Evolutionary conservation across 2,329 filamentous ascomycete species (phyloP), one percentile per base, ranked within the genome.

Genomic region (Fusarium pseudoanthophilum): DNA sequence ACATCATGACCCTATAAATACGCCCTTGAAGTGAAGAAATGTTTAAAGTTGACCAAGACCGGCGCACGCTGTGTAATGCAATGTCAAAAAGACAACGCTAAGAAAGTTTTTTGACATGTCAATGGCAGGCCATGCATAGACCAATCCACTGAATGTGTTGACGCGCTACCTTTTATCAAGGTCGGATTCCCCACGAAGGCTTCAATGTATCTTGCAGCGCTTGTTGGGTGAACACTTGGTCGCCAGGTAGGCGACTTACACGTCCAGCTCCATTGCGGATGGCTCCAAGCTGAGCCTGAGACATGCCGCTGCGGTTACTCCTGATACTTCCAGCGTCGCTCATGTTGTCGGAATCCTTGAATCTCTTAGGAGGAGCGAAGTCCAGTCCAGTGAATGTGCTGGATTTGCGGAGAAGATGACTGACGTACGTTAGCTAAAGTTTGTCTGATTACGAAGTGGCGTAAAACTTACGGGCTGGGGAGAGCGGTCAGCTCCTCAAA

Each of bases 401-500:
- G 4, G 93, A 95, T 79, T 94, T 95, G 79, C 92, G 90, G 57
- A 96, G 87, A 78, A 90, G 77, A 80, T 95, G 92, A 45, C 91
- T 93, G 39, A 9, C 7, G 4, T 1, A 43, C 40, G 74, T 83
- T 79, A 84, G 81, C 60, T 51, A 45, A 20, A 14, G 30, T 42
- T 2, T 3, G 28, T 36, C 7, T 16, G 14, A 14, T 21, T 20
- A 13, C 28, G 4, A 4, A 7, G 26, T 15, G 15, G 7, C 20
- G 14, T 53, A 71, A 32, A 71, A 92, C 93, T 92, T 90, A 95
- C 90, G 96, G 95, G 87, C 95, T 98, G 42, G 96, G 96, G 72
- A 99, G 91, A 14, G 89, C 88, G 18, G 92, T 84, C 70, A 98
- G 90, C 67, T 98, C 95, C 64, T 98, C 95, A 82, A 95, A 98